phyloP scores from a whole-genome alignment of 202 grass and related monocot genomes.

The Elaeis oleifera region DNA sequence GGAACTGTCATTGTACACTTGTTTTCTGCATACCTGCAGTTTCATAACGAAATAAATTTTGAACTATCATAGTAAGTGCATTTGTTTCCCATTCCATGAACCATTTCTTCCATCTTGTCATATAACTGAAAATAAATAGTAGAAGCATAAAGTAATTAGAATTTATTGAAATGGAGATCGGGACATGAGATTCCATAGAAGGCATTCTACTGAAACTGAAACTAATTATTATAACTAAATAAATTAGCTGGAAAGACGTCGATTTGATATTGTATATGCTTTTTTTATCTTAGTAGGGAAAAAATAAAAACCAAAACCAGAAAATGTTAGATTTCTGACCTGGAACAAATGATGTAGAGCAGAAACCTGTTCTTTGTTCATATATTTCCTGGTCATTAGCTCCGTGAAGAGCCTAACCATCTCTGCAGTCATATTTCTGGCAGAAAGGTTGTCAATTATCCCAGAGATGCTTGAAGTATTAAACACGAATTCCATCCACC shows the following conservation, averaged over 20 bases:
- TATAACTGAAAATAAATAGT: no score
- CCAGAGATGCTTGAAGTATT: slow-evolving; percentile 42
- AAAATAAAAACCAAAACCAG: not conserved
- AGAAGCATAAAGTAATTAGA: no score
- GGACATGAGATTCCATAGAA: no score
- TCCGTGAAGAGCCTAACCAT: slow-evolving; percentile 75
- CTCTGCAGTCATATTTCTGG: slow-evolving; percentile 75
- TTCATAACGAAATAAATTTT: not conserved
- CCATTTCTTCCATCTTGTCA: no score
- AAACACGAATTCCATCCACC: slow-evolving; percentile 65
- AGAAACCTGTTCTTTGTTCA: slow-evolving; percentile 60
- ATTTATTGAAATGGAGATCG: no score
- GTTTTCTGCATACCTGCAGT: slow-evolving; percentile 66
- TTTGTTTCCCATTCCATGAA: no score
- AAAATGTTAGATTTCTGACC: slow-evolving; percentile 33
- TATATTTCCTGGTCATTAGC: slow-evolving; percentile 54
- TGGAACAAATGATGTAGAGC: slow-evolving; percentile 78
- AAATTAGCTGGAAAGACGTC: no score
- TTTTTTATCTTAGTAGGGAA: no score
- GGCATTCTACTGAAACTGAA: no score
- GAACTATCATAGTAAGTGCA: no score
- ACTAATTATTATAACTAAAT: no score
- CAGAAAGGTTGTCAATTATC: slow-evolving; percentile 59
- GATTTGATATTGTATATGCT: no score
- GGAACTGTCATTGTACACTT: slow-evolving; percentile 49